These are phyloP conservation scores for Stephania yunnanensis DNA, from an alignment of 164 flowering plant species.

Conservation along the genomic window DNA sequence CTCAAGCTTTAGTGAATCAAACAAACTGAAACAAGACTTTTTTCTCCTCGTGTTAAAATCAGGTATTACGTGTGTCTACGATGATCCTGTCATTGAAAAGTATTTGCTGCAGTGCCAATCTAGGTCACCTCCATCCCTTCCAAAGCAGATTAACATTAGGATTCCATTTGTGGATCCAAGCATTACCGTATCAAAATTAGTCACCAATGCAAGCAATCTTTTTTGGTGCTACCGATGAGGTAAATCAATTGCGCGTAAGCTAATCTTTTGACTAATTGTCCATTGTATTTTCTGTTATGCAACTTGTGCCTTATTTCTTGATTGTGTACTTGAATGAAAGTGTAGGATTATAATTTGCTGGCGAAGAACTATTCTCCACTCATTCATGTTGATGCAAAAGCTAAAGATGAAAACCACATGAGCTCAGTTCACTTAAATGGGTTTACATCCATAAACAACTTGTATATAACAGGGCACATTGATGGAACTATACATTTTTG, in stretches of 20 bases:
- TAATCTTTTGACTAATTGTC: too few species aligned
- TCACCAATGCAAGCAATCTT: too few species aligned
- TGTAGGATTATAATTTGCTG: conserved; percentile 47
- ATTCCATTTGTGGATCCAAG: too few species aligned
- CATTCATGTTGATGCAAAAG: conserved; percentile 43
- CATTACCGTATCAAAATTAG: too few species aligned
- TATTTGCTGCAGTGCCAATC: too few species aligned
- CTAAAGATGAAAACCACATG: conserved; percentile 39
- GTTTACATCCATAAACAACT: too few species aligned
- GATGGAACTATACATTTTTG: conserved; percentile 75
- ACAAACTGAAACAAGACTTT: conserved; percentile 47
- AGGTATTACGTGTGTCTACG: conserved; percentile 53
- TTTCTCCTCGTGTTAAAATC: conserved; percentile 67
- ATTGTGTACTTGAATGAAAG: conserved; percentile 2
- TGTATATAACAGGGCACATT: too few species aligned
- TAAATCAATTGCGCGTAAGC: too few species aligned
- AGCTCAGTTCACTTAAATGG: too few species aligned
- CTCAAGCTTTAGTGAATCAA: conserved; percentile 40
- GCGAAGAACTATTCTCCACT: conserved; percentile 40
- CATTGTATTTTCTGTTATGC: not conserved
- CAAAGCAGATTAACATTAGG: too few species aligned
- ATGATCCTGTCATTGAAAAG: conserved; percentile 62
- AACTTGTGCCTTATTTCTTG: not conserved
- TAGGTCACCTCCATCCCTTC: too few species aligned
- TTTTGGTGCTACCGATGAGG: too few species aligned